Evolutionary conservation across 345 rosid species (phyloP).

Genomic region (Odontarrhena argentea): DNA sequence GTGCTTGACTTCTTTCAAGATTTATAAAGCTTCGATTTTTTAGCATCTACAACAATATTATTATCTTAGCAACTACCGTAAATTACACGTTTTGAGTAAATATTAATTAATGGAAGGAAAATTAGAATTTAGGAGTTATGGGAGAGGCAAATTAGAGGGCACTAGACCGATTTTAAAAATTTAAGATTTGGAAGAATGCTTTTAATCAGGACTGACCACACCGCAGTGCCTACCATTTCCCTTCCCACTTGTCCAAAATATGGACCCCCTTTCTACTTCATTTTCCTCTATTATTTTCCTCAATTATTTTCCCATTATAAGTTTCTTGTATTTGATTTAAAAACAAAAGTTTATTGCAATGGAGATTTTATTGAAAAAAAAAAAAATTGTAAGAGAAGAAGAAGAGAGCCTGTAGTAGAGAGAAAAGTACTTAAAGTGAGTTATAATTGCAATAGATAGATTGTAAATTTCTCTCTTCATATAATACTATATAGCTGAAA

Average conservation of each 20-base stretch:
- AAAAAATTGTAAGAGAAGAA: too few relatives aligned
- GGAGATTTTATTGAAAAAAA: too few relatives aligned
- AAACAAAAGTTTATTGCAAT: too few relatives aligned
- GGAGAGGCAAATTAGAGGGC: constrained; percentile 3
- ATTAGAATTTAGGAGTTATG: neutral
- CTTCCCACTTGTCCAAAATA: constrained; percentile 29
- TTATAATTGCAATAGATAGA: too few relatives aligned
- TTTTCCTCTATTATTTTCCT: constrained; percentile 14
- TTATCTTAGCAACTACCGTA: neutral
- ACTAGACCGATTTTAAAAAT: constrained; percentile 6
- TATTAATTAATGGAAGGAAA: neutral
- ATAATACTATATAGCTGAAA: too few relatives aligned
- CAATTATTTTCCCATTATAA: constrained; percentile 7
- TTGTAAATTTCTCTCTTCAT: too few relatives aligned
- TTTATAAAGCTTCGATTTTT: neutral
- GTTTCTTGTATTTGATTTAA: neutral
- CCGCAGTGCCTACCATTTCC: constrained; percentile 4
- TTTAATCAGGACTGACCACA: constrained; percentile 22
- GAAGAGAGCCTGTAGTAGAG: too few relatives aligned
- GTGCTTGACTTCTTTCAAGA: constrained; percentile 27
- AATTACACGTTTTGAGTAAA: neutral
- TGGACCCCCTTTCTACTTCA: constrained; percentile 32
- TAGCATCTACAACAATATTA: neutral
- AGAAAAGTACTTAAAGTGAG: too few relatives aligned
- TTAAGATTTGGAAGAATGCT: neutral